phyloP scores from a whole-genome alignment of 345 rosid genomes.

The Linum trigynum region DNA sequence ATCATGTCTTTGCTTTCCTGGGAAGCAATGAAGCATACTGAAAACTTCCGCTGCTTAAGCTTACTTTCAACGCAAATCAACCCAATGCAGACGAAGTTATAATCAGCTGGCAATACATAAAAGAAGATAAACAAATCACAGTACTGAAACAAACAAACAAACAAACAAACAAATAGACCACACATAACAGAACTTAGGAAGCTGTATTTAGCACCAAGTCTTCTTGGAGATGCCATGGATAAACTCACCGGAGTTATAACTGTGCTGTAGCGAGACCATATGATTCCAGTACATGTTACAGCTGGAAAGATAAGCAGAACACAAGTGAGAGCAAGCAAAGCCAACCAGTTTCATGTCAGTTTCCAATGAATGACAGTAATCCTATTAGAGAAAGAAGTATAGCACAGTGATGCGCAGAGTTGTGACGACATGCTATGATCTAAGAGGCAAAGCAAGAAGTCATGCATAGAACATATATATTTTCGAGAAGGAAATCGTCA shows the following conservation, averaged over 20 bases:
- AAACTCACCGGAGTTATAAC: constrained; percentile 77
- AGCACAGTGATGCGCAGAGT: background rate
- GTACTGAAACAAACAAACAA: background rate
- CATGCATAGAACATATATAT: background rate
- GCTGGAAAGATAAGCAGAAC: constrained; percentile 33
- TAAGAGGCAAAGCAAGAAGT: background rate
- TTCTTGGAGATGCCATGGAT: background rate
- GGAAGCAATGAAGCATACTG: too few species aligned
- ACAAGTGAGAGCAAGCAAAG: constrained; percentile 8
- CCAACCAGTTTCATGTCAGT: background rate
- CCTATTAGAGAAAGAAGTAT: background rate
- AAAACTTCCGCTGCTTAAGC: too few species aligned
- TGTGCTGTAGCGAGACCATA: constrained; percentile 78
- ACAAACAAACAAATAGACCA: background rate
- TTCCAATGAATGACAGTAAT: background rate
- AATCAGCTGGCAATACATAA: too few species aligned
- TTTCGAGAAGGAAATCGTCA: background rate
- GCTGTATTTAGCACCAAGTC: background rate
- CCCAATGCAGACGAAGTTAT: too few species aligned
- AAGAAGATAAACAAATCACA: too few species aligned
- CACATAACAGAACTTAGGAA: background rate
- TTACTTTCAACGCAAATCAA: too few species aligned
- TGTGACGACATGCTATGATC: background rate
- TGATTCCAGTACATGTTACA: constrained; percentile 58
- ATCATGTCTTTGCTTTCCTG: too few species aligned